phyloP scores from a whole-genome alignment of 1,284 basidiomycete species.

The Schizophyllum commune region DNA sequence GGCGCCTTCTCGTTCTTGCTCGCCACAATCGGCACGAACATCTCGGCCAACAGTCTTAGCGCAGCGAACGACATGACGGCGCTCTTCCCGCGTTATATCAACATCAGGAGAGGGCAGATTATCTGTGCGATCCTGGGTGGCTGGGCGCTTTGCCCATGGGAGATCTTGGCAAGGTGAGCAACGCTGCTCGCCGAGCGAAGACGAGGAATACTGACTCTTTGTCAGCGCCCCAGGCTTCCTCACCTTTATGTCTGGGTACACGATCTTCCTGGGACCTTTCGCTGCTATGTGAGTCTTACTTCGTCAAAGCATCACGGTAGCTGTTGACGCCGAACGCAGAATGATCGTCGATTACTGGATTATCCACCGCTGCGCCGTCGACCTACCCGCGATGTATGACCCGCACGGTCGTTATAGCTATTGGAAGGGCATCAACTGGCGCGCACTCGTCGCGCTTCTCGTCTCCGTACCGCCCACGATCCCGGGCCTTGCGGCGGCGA shows the following conservation, averaged over 20 bases:
- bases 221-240: slow-evolving; percentile 37
- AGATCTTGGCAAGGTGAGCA: slow-evolving; percentile 29
- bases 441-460: slow-evolving; percentile 57
- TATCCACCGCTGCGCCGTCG: slow-evolving; percentile 52
- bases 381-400: slow-evolving; percentile 66
- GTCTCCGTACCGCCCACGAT: slow-evolving; percentile 57
- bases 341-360: slow-evolving; percentile 72
- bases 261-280: slow-evolving; percentile 68
- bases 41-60: slow-evolving; percentile 68
- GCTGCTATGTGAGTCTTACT: slow-evolving; percentile 46
- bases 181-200: not conserved
- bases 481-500: slow-evolving; percentile 61
- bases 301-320: too few relatives aligned
- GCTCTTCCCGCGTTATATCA: slow-evolving; percentile 60
- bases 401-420: slow-evolving; percentile 61
- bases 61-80: slow-evolving; percentile 75
- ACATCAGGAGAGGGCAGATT: slow-evolving; percentile 68
- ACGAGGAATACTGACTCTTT: not conserved
- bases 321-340: slow-evolving; percentile 15
- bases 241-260: slow-evolving; percentile 61
- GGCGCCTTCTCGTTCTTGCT: slow-evolving; percentile 60
- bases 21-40: slow-evolving; percentile 50
- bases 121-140: slow-evolving; percentile 68
- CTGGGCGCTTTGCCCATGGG: slow-evolving; percentile 55
- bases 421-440: slow-evolving; percentile 63